Base-by-base conservation (phyloP, 805 yeast species). In the Zygotorulaspora sp. region DNA sequence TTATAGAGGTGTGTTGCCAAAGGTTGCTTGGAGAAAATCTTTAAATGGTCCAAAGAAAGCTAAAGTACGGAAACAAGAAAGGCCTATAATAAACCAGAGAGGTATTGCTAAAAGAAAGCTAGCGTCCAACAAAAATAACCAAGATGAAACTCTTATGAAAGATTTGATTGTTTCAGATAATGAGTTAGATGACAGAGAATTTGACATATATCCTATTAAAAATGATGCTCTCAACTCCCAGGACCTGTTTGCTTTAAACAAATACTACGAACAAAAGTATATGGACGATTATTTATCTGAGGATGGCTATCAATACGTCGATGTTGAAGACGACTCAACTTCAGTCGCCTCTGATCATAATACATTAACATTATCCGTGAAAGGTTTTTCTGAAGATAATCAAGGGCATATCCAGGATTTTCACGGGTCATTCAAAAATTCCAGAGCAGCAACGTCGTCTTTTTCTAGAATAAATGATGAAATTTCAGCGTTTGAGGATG, bases 1-100 rank as follows among this genome's bases (percentile, higher is more conserved):
- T 1, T 61, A 53, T 32, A 46, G 53, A 20, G 65, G 65, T 13
- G 47, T 61, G 12, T 40, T 61, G 13, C 65, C 65, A 3, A 50
- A 46, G 28, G 38, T 48, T 32, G 58, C 56, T 3, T 61, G 65
- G 65, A 53, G 52, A 25, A 57, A 49, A 30, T 48, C 57, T 7
- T 16, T 53, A 18, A 32, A 40, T 20, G 40, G 35, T 25, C 36
- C 29, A 13, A 15, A 11, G 8, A 29, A 23, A 13, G 22, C 22
- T 12, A 16, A 30, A 15, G 31, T n/a, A 9, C 38, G 11, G 31
- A 35, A 26, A 20, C 35, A 35, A 35, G 35, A 28, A 17, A 10
- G 31, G n/a, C 13, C 26, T 17, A 16, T 32, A 13, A 27, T 13
- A 11, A 20, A 36, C 20, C 39, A 43, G 13, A 55, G 49, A 36